Base-by-base conservation (phyloP, 371 early-diverging fungal genomes). In the Apophysomyces sp. region DNA sequence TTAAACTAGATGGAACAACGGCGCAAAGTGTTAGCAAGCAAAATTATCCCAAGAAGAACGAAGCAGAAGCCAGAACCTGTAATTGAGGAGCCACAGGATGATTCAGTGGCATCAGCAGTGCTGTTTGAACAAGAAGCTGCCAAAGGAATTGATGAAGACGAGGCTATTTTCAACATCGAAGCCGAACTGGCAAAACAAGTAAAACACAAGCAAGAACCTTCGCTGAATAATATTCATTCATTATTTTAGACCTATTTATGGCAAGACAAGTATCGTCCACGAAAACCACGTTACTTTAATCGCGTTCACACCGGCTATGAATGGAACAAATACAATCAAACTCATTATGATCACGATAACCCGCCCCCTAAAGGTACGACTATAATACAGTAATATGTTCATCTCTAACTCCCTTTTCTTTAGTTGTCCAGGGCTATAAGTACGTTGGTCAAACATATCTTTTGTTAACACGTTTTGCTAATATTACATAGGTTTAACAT, bases 311-410 rank as follows among this genome's bases (percentile, higher is more conserved):
- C 94, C 1, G 97, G 97, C 32, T 96, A 91, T 69, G 98, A 97
- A 74, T 98, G 98, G 98, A 98, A 96, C 86, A 95, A 96, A 81
- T 98, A 98, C 76, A 98, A 98, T 65, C 95, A 94, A 66, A 95
- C 96, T 0, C 97, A 98, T 69, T 98, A 97, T 76, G 95, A 95
- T 66, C 74, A 84, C 44, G 98, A 97, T 70, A 98, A 98, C 59
- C 97, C 97, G 9, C 98, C 98, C 55, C 97, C 98, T 11, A 97
- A 96, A 80, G 61, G 61, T 66, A 60, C 21, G 49, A 29, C 4
- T 1, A 40, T 29, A 8, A 13, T 6, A 12, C 55, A 40, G 29
- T 8, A 7, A 21, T 29, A 0, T 24, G 40, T 53, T 7, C 26
- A 9, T 53, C 15, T 40, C 36, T 40, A 1, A 29, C 28, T 16